Percentiles rank a stretch among this genome's conserved stretches.
Evolutionary conservation across 2,329 filamentous ascomycete genomes (phyloP).

Genomic region (Colletotrichum tofieldiae): DNA sequence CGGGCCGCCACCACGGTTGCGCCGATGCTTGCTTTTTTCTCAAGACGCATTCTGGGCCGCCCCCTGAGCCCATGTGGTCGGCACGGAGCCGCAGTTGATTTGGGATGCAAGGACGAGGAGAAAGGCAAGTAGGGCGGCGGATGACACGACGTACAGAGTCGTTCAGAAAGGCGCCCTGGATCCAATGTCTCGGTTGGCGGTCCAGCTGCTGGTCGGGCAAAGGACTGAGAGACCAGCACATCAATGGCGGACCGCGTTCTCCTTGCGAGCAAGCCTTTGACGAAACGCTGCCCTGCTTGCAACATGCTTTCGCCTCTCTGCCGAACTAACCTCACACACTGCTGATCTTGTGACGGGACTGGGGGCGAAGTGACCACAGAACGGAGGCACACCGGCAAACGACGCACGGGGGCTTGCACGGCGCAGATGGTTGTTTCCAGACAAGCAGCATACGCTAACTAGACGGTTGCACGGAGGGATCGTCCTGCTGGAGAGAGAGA

Average conservation of each 20-base stretch:
- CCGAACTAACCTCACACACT: background rate
- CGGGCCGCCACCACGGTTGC: background rate
- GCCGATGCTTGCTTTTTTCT: background rate
- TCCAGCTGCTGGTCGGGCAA: slow-evolving; percentile 11
- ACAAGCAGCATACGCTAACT: background rate
- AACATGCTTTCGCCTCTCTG: background rate
- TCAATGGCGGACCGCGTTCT: background rate
- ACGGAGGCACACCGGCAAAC: background rate
- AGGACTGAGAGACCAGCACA: background rate
- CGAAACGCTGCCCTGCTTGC: background rate
- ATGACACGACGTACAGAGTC: slow-evolving; percentile 18
- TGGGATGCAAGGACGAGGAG: background rate
- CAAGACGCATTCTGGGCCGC: background rate
- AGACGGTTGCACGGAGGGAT: background rate
- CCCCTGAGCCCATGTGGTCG: background rate
- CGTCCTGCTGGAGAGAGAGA: too few species aligned
- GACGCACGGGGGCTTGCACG: background rate
- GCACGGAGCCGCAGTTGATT: background rate
- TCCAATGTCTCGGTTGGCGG: slow-evolving; percentile 32
- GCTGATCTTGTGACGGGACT: background rate
- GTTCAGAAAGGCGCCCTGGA: background rate
- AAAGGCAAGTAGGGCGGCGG: background rate
- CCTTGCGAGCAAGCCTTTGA: background rate
- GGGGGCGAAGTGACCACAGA: background rate
- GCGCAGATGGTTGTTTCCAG: background rate